These are phyloP conservation scores for Sporothrix sp. DNA, from an alignment of 2,329 filamentous ascomycete genomes.

Conservation along the genomic window DNA sequence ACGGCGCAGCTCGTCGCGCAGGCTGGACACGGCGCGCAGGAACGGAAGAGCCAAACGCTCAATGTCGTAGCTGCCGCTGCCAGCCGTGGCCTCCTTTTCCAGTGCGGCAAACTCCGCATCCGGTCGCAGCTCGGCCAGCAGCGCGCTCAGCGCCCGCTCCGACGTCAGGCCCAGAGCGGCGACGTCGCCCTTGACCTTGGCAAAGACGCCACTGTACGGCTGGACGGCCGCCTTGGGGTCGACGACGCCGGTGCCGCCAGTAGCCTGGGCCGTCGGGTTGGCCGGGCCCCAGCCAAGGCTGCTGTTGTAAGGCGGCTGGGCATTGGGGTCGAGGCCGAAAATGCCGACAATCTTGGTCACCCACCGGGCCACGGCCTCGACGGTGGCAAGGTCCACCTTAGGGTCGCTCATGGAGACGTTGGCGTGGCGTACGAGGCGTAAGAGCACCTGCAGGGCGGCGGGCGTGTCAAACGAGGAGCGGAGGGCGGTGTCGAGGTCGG, in stretches of 20 bases:
- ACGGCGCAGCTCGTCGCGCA: conserved; percentile 28
- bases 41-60: conserved; percentile 40
- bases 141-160: conserved; percentile 1
- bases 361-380: conserved; percentile 42
- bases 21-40: conserved; percentile 43
- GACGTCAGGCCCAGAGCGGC: conserved; percentile 9
- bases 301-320: conserved; percentile 28
- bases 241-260: background rate
- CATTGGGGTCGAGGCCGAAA: conserved; percentile 49
- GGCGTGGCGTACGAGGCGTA: conserved; percentile 54
- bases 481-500: conserved; percentile 49
- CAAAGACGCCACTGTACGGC: conserved; percentile 15
- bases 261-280: conserved; percentile 38
- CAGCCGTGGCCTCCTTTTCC: background rate
- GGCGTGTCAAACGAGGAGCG: conserved; percentile 63
- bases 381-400: conserved; percentile 15
- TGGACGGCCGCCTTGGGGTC: conserved; percentile 15
- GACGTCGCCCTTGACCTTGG: conserved; percentile 15
- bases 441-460: conserved; percentile 50
- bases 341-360: conserved; percentile 56
- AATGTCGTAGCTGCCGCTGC: conserved; percentile 7
- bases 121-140: conserved; percentile 11
- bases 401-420: conserved; percentile 33
- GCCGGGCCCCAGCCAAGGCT: conserved; percentile 53
- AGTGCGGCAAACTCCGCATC: conserved; percentile 11